phyloP scores from a whole-genome alignment of 495 filamentous ascomycete species.

The Daldinia bambusicola region DNA sequence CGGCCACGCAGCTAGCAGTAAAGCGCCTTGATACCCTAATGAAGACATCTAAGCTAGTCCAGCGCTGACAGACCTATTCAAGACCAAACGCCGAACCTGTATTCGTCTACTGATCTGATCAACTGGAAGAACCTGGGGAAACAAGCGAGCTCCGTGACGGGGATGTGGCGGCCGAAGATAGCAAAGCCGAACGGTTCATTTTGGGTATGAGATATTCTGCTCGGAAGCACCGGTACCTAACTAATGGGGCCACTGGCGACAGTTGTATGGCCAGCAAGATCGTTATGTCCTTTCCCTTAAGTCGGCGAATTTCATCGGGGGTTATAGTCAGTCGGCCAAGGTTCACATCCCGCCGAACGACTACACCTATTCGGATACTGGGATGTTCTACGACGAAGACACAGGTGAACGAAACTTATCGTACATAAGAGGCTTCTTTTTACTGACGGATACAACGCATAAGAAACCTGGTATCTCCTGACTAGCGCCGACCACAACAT shows the following conservation, averaged over 20 bases:
- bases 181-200: slow-evolving; percentile 58
- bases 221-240: background rate
- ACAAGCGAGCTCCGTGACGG: slow-evolving; percentile 46
- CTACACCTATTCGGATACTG: slow-evolving; percentile 59
- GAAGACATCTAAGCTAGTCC: background rate
- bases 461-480: slow-evolving; percentile 57
- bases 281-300: slow-evolving; percentile 56
- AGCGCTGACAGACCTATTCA: slow-evolving; percentile 21
- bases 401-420: slow-evolving; percentile 24
- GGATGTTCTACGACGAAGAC: slow-evolving; percentile 58
- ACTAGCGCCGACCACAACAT: slow-evolving; percentile 60
- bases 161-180: slow-evolving; percentile 58
- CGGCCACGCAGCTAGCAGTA: slow-evolving; percentile 56
- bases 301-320: slow-evolving; percentile 48
- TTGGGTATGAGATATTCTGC: slow-evolving; percentile 45
- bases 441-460: slow-evolving; percentile 10
- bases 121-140: slow-evolving; percentile 57
- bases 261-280: slow-evolving; percentile 61
- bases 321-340: slow-evolving; percentile 50
- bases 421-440: background rate
- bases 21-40: slow-evolving; percentile 11
- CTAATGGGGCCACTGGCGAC: slow-evolving; percentile 12
- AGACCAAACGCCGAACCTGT: slow-evolving; percentile 57
- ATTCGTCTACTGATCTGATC: slow-evolving; percentile 58
- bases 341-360: slow-evolving; percentile 56